These are phyloP conservation scores for Fusarium vanettenii DNA, from an alignment of 2,329 filamentous ascomycete species.

Conservation along the genomic window DNA sequence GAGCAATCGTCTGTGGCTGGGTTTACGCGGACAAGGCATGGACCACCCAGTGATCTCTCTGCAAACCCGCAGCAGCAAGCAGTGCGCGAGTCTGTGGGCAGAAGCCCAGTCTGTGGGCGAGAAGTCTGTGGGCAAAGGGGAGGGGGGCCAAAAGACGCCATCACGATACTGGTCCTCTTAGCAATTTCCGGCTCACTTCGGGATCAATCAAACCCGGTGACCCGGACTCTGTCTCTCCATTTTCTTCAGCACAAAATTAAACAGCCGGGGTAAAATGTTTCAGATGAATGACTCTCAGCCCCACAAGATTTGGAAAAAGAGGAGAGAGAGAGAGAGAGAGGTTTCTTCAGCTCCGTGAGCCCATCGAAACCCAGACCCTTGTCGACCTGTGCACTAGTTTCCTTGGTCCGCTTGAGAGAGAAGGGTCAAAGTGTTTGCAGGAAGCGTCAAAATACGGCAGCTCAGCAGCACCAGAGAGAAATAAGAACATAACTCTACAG, in stretches of 20 bases:
- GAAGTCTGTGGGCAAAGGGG: neutral
- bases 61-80: neutral
- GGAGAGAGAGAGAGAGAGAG: no score
- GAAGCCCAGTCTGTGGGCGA: neutral
- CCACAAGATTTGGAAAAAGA: neutral
- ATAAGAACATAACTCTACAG: neutral
- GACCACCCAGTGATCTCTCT: neutral
- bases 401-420: neutral
- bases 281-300: constrained; percentile 19
- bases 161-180: neutral
- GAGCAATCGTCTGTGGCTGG: neutral
- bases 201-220: neutral
- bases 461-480: no score
- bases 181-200: neutral
- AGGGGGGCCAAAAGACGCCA: neutral
- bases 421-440: constrained; percentile 14
- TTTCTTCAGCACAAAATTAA: neutral
- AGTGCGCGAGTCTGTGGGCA: neutral
- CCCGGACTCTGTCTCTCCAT: neutral
- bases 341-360: constrained; percentile 9
- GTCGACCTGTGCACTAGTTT: neutral
- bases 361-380: neutral
- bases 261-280: neutral
- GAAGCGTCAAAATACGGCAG: neutral
- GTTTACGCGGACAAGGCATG: no score